These are phyloP conservation scores for Magnolia kwangsiensis DNA, from an alignment of 164 flowering plant species.

Conservation along the genomic window DNA sequence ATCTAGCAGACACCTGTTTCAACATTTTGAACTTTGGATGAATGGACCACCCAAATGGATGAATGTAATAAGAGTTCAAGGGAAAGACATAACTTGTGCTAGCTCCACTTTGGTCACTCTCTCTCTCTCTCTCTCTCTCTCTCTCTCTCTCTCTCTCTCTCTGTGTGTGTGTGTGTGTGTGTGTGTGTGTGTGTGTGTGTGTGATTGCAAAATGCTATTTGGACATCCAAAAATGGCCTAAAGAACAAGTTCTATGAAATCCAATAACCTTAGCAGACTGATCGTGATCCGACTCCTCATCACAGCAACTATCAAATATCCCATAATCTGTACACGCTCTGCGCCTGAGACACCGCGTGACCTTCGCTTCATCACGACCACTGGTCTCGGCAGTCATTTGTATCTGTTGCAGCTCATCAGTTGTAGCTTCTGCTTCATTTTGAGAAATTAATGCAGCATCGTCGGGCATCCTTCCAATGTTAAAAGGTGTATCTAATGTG, in stretches of 20 bases:
- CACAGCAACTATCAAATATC: slow-evolving; percentile 23
- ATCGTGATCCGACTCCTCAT: slow-evolving; percentile 19
- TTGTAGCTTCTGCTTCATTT: slow-evolving; percentile 20
- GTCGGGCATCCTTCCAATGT: slow-evolving; percentile 4
- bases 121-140: no score
- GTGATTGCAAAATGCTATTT: no score
- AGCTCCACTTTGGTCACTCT: no score
- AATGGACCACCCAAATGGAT: background rate
- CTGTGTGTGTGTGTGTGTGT: no score
- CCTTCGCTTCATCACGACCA: slow-evolving; percentile 19
- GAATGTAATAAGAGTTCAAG: background rate
- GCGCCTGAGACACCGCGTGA: slow-evolving; percentile 22
- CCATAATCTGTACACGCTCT: slow-evolving; percentile 22
- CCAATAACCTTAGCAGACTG: slow-evolving; percentile 22
- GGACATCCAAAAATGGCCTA: no score
- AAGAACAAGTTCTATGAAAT: background rate
- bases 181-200: no score
- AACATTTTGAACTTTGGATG: slow-evolving; percentile 11
- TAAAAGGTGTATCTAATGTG: background rate
- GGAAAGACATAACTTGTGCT: no score
- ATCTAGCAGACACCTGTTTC: slow-evolving; percentile 55
- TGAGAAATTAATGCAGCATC: slow-evolving; percentile 3
- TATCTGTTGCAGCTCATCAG: slow-evolving; percentile 2
- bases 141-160: no score
- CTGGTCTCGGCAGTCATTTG: slow-evolving; percentile 13